Evolutionary conservation across 2,329 filamentous ascomycete species (phyloP).

Genomic region (Simplicillium aogashimaense): DNA sequence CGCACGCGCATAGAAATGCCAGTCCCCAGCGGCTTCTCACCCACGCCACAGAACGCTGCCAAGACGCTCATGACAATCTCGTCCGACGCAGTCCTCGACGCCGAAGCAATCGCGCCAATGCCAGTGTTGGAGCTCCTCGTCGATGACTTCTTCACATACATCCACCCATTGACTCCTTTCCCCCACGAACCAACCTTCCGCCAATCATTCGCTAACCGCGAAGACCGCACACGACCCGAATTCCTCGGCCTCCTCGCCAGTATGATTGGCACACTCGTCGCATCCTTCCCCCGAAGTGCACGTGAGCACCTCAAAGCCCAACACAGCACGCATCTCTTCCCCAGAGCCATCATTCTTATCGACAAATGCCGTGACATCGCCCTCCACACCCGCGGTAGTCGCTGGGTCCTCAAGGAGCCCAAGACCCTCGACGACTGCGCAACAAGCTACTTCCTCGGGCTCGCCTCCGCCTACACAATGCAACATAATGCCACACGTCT

Average conservation of each 20-base stretch:
- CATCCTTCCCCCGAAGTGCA: constrained; percentile 65
- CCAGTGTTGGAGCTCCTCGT: constrained; percentile 59
- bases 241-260: constrained; percentile 64
- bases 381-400: constrained; percentile 53
- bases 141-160: constrained; percentile 77
- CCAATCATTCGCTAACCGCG: constrained; percentile 53
- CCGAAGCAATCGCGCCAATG: constrained; percentile 63
- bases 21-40: constrained; percentile 17
- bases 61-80: constrained; percentile 38
- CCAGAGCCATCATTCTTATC: constrained; percentile 59
- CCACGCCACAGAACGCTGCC: constrained; percentile 35
- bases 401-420: constrained; percentile 34
- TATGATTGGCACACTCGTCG: constrained; percentile 65
- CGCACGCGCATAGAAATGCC: constrained; percentile 27
- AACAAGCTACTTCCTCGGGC: constrained; percentile 65
- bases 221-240: constrained; percentile 54
- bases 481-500: constrained; percentile 57
- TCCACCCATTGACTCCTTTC: constrained; percentile 67
- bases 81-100: constrained; percentile 34
- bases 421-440: constrained; percentile 47
- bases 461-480: constrained; percentile 58
- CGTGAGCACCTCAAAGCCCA: constrained; percentile 58
- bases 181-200: constrained; percentile 72
- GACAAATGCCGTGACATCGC: constrained; percentile 63
- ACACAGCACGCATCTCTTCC: constrained; percentile 54